A percentile compares a stretch with the other conserved stretches of the same genome.
phyloP scores from a whole-genome alignment of 805 yeast species.

The Lachancea lanzarotensis region DNA sequence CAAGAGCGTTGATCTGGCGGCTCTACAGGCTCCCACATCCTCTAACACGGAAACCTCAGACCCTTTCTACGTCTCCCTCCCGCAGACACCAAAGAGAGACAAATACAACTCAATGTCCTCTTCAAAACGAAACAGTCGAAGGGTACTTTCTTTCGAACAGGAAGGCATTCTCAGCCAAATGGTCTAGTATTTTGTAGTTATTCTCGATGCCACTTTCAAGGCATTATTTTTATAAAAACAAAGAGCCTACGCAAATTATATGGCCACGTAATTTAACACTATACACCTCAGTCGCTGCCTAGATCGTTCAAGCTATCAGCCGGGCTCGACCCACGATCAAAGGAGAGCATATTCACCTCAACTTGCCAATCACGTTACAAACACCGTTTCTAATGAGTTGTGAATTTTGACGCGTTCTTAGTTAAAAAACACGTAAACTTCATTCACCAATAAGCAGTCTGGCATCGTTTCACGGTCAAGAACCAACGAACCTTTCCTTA shows the following conservation, averaged over 20 bases:
- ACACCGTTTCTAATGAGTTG: too few relatives aligned
- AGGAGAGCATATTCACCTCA: too few relatives aligned
- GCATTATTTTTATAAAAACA: neutral
- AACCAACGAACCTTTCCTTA: too few relatives aligned
- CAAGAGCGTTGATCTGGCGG: slow-evolving; percentile 9
- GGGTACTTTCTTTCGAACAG: slow-evolving; percentile 13
- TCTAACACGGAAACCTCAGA: slow-evolving; percentile 6
- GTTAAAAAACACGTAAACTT: neutral
- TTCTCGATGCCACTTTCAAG: neutral
- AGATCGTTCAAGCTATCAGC: too few relatives aligned
- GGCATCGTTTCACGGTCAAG: too few relatives aligned
- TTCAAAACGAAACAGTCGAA: slow-evolving; percentile 6
- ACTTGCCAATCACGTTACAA: neutral
- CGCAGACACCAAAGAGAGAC: slow-evolving; percentile 6
- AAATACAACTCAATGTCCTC: slow-evolving; percentile 5
- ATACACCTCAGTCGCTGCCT: too few relatives aligned
- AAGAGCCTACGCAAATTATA: too few relatives aligned
- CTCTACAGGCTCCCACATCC: slow-evolving; percentile 3
- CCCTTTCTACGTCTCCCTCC: slow-evolving; percentile 12
- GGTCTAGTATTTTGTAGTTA: neutral
- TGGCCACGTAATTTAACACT: too few relatives aligned
- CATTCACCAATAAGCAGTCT: neutral
- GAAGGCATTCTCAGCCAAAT: slow-evolving; percentile 13
- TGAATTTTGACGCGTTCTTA: too few relatives aligned
- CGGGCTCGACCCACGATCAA: too few relatives aligned